Base-by-base conservation (phyloP, 2,329 filamentous ascomycete genomes). In the Torrubiella hemipterigena region DNA sequence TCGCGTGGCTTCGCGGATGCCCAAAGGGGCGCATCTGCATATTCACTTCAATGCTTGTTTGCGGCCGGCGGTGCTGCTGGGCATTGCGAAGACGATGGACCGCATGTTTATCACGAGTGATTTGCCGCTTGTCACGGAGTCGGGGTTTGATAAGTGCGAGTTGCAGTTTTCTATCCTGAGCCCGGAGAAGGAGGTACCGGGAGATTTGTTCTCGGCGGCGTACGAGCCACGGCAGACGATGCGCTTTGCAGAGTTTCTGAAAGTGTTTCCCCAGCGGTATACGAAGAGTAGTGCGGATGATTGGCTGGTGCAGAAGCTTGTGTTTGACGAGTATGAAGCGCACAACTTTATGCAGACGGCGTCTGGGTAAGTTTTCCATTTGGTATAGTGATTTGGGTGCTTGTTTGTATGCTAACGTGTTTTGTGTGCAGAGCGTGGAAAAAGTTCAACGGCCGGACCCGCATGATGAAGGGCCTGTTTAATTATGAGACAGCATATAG, bases 1-100 rank as follows among this genome's bases (percentile, higher is more conserved):
- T 42, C 42, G 59, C 17, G 63, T 79, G 17, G 68, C 74, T 6
- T 57, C 56, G 19, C 47, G 51, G 34, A 68, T 81, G 60, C 81
- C 81, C 25, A 86, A 86, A 51, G 81, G 79, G 3, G 68, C 69
- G 1, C 76, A 85, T 47, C 59, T 85, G 16, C 81, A 86, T 50
- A 69, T 84, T 16, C 81, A 86, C 50, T 85, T 82, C 61, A 86
- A 85, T 48, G 69, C 80, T n/a, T 81, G 79, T 37, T 58, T 85
- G 5, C 58, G 63, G 11, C 77, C 79, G 8, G 50, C 59, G 3
- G 63, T 74, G 5, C 58, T 85, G 14, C 59, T 85, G 10, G 52
- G 58, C 16, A 59, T 61, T 41, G 70, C 59, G 40, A 68, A 60
- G 58, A 59, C 38, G 5, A 72, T 77, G 61, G 46, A 65, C 1